phyloP scores from a whole-genome alignment of 176 grass and related monocot species.

The Guadua angustifolia region DNA sequence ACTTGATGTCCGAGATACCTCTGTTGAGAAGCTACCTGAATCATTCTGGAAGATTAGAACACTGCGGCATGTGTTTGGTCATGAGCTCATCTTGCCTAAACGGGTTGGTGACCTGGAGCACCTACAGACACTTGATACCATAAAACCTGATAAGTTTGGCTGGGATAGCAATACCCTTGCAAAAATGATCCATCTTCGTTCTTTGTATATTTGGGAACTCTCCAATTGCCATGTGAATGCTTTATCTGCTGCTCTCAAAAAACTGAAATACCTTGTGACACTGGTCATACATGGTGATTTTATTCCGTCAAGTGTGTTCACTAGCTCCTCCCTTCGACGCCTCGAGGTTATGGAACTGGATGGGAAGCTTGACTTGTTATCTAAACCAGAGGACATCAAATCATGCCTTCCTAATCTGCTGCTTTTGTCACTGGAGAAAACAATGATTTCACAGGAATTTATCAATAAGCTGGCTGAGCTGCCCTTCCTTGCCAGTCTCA shows the following conservation, averaged over 20 bases:
- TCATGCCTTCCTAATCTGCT: slow-evolving; percentile 20
- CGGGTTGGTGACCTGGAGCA: slow-evolving; percentile 2
- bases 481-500: slow-evolving; percentile 22
- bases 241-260: not conserved
- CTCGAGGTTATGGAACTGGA: slow-evolving; percentile 20
- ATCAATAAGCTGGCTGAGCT: slow-evolving; percentile 18
- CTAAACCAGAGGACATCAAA: not conserved
- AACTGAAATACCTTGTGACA: slow-evolving; percentile 26
- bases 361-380: slow-evolving; percentile 11
- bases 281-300: not conserved
- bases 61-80: slow-evolving; percentile 37
- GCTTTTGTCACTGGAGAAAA: slow-evolving; percentile 26
- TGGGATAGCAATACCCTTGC: slow-evolving; percentile 28
- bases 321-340: not conserved
- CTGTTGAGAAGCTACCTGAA: not conserved
- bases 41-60: slow-evolving; percentile 23
- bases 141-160: not conserved
- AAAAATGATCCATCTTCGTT: slow-evolving; percentile 4
- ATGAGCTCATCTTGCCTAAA: not conserved
- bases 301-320: slow-evolving; percentile 31
- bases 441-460: slow-evolving; percentile 26
- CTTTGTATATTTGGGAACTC: not conserved
- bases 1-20: slow-evolving; percentile 30
- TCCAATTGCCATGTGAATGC: not conserved
- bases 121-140: slow-evolving; percentile 36